These are phyloP conservation scores for Linum usitatissimum DNA, from an alignment of 345 rosid genomes.

Conservation along the genomic window DNA sequence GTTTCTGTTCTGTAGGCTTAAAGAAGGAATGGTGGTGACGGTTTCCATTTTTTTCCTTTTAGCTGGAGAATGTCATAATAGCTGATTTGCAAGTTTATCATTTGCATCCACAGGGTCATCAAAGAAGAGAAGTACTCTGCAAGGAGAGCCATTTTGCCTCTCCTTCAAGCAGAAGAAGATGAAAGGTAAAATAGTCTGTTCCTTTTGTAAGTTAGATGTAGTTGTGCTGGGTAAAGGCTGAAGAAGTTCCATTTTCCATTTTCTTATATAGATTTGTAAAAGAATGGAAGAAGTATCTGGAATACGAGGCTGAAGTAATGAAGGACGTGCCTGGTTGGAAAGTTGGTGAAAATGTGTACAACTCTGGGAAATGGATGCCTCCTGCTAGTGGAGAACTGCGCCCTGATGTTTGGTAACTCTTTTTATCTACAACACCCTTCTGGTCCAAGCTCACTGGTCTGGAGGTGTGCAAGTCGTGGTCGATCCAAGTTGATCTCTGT, in stretches of 20 bases:
- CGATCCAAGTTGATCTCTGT: constrained; percentile 5
- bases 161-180: constrained; percentile 99
- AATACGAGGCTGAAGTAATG: constrained; percentile 98
- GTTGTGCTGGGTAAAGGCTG: background rate
- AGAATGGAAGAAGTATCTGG: constrained; percentile 94
- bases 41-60: background rate
- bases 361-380: constrained; percentile 97
- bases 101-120: constrained; percentile 50
- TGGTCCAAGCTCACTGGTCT: background rate
- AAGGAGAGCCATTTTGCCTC: constrained; percentile 72
- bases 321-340: constrained; percentile 99
- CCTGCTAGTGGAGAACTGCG: constrained; percentile 99
- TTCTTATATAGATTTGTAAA: constrained; percentile 55
- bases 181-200: constrained; percentile 45
- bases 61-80: background rate
- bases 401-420: constrained; percentile 82
- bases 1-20: background rate
- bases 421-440: background rate
- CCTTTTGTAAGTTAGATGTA: background rate
- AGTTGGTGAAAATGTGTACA: constrained; percentile 87
- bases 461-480: background rate
- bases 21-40: background rate
- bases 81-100: background rate
- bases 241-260: background rate
- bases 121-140: constrained; percentile 95